phyloP scores from a whole-genome alignment of 208 protist species.

The Trypanosoma brucei region DNA sequence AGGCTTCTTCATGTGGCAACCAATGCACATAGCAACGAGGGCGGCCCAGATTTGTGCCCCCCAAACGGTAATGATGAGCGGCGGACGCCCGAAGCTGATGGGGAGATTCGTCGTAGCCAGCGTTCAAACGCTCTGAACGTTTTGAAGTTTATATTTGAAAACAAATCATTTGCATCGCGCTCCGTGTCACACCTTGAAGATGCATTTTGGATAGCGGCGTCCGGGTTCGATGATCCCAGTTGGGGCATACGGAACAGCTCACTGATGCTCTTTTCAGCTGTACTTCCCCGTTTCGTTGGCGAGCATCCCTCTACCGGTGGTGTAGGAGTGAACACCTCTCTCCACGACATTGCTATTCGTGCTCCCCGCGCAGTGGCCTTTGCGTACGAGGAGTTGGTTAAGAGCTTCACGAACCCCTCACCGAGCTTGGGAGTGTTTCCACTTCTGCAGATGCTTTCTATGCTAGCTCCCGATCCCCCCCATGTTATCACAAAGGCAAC shows the following conservation, averaged over 20 bases:
- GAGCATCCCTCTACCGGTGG: conserved; percentile 78
- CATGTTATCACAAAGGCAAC: conserved; percentile 28
- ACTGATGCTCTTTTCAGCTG: conserved; percentile 86
- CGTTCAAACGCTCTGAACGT: conserved; percentile 90
- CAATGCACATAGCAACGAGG: neutral
- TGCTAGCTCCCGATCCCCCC: conserved; percentile 80
- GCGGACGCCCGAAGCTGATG: neutral
- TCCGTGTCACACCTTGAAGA: conserved; percentile 63
- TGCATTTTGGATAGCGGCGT: conserved; percentile 72
- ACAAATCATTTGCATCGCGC: conserved; percentile 69
- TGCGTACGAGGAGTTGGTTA: conserved; percentile 41
- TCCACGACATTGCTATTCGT: conserved; percentile 68
- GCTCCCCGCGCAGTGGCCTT: conserved; percentile 61
- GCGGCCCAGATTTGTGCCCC: too few species aligned
- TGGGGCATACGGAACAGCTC: conserved; percentile 91
- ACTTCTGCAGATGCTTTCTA: conserved; percentile 87
- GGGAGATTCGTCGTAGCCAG: conserved; percentile 47
- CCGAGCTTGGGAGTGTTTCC: conserved; percentile 75
- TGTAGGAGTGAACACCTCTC: conserved; percentile 74
- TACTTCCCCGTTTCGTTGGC: conserved; percentile 89
- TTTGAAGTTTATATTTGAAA: conserved; percentile 90
- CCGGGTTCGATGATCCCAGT: conserved; percentile 70
- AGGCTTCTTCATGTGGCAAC: conserved; percentile 42
- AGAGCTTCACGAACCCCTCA: conserved; percentile 12
- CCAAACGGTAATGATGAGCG: neutral